Evolutionary conservation across 805 yeast genomes (phyloP).

Genomic region (Starmerella etchellsii): DNA sequence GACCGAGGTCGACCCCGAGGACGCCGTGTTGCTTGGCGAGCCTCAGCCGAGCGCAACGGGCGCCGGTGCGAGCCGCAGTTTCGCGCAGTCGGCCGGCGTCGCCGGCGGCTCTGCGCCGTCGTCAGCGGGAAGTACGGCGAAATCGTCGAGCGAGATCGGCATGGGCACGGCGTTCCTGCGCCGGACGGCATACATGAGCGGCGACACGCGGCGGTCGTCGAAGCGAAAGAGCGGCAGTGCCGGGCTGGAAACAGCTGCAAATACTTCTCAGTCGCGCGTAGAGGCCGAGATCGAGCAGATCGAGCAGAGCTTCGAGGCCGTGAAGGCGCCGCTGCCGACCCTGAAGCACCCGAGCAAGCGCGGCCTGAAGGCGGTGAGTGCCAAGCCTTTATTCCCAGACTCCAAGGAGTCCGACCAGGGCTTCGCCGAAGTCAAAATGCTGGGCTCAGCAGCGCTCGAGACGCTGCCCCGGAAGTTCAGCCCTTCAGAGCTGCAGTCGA

Average conservation of each 20-base stretch:
- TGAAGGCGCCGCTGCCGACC: slow-evolving; percentile 33
- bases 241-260: background rate
- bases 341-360: slow-evolving; percentile 71
- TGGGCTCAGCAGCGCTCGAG: slow-evolving; percentile 36
- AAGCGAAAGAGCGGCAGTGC: slow-evolving; percentile 19
- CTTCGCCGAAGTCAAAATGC: slow-evolving; percentile 29
- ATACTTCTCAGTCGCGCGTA: slow-evolving; percentile 26
- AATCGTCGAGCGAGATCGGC: slow-evolving; percentile 14
- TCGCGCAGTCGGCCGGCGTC: slow-evolving; percentile 1
- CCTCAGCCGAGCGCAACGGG: slow-evolving; percentile 39
- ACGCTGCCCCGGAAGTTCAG: slow-evolving; percentile 15
- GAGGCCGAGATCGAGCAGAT: slow-evolving; percentile 53
- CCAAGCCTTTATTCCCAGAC: slow-evolving; percentile 81
- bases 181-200: slow-evolving; percentile 83
- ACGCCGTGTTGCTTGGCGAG: slow-evolving; percentile 63
- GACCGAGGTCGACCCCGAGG: slow-evolving; percentile 58
- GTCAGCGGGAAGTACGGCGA: background rate
- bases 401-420: slow-evolving; percentile 77
- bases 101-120: background rate
- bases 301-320: slow-evolving; percentile 63
- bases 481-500: slow-evolving; percentile 24
- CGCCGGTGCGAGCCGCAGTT: background rate
- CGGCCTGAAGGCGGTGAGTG: slow-evolving; percentile 54
- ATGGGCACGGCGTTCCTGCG: slow-evolving; percentile 19
- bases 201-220: slow-evolving; percentile 33